Evolutionary conservation across 2,329 filamentous ascomycete genomes (phyloP).

Genomic region (Xylariaceae sp.): DNA sequence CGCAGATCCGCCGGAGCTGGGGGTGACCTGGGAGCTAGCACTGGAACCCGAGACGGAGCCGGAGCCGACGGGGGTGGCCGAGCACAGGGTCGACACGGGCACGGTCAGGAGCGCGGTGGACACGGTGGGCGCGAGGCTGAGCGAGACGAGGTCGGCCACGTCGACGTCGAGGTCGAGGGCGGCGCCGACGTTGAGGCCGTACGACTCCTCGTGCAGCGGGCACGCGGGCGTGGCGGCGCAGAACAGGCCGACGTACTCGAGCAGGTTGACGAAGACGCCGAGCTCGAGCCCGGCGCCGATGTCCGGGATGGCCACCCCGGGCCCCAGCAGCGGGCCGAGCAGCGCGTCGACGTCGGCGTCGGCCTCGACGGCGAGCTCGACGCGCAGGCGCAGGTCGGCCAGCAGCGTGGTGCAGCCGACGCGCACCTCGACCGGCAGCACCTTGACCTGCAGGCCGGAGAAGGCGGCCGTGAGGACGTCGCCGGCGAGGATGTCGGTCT

Average conservation of each 20-base stretch:
- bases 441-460: conserved; percentile 39
- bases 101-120: conserved; percentile 31
- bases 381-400: conserved; percentile 43
- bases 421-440: conserved; percentile 37
- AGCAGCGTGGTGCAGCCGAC: conserved; percentile 37
- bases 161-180: conserved; percentile 26
- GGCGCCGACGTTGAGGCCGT: conserved; percentile 32
- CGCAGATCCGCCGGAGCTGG: conserved; percentile 1
- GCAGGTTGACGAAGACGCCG: conserved; percentile 42
- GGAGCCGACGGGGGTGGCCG: not conserved
- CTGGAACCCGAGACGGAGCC: conserved; percentile 2
- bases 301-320: conserved; percentile 18
- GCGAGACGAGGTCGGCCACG: conserved; percentile 28
- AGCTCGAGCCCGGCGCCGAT: conserved; percentile 35
- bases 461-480: conserved; percentile 39
- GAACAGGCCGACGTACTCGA: conserved; percentile 42
- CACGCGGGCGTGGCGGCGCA: conserved; percentile 27
- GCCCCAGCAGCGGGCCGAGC: conserved; percentile 15
- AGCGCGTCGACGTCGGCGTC: conserved; percentile 23
- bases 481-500: conserved; percentile 35
- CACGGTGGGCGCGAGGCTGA: conserved; percentile 32
- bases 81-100: conserved; percentile 30
- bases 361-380: conserved; percentile 34
- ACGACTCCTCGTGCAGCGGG: conserved; percentile 29
- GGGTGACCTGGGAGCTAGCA: too few relatives aligned